Base-by-base conservation (phyloP, 2,329 filamentous ascomycete species). In the Sporothrix euskadiensis region DNA sequence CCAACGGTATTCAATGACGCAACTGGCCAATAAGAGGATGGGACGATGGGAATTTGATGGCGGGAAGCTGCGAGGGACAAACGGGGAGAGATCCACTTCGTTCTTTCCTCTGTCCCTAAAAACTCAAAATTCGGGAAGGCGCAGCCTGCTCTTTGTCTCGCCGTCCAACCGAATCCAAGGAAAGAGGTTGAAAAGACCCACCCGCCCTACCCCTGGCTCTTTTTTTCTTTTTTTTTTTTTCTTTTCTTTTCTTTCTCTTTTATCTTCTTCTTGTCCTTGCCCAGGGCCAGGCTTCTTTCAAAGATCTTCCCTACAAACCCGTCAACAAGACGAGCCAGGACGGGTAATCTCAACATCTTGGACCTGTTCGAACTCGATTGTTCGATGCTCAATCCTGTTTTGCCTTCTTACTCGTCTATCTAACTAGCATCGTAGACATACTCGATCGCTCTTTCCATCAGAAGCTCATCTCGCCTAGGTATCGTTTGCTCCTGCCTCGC, bases 121-220 rank as follows among this genome's bases (percentile, higher is more conserved):
- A n/a, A 19, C n/a, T 30, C 14, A 10, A 14, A 35, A 71, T 49
- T 9, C 44, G 16, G 41, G 65, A 68, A 68, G 65, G 26, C 65
- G 65, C 44, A 68, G 65, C 65, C 65, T 68, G 44, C 12, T 35
- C 35, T 68, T 35, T 68, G 65, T 68, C 26, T 68, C 65, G 44
- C 65, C 65, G 65, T 68, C 65, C 65, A 52, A 52, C 65, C 44
- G 26, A 68, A 68, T 32, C n/a, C 47, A n/a, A 52, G 14, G 65
- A 47, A 32, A 52, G 26, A 32, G 30, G 19, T 44, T 26, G 52
- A 56, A 2, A 30, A 14, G 26, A 61, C 32, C 57, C 57, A 61
- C 30, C 9, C 9, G 12, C 22, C 14, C 69, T 32, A 30, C 39
- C 22, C 16, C 69, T 61, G 39, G 19, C 52, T 35, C 32, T 54